These are phyloP conservation scores for Sequoia sempervirens DNA, from an alignment of 75 land plant genomes.

Conservation along the genomic window DNA sequence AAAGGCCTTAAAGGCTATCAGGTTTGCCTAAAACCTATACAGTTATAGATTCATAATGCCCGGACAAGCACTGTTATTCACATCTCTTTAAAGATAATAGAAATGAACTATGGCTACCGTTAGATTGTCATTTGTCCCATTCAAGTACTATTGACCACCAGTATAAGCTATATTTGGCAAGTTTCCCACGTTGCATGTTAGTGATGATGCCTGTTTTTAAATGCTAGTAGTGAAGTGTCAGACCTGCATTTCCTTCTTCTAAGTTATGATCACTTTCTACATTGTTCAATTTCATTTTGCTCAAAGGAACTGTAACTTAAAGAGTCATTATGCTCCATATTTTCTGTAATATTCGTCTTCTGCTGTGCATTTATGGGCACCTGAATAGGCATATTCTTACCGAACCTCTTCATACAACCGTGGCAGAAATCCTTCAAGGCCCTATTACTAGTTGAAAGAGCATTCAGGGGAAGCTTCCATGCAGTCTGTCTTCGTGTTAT, in stretches of 20 bases:
- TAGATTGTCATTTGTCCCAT: background rate
- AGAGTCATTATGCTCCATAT: background rate
- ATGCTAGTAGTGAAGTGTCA: background rate
- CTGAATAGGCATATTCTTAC: too few species aligned
- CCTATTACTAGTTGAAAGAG: too few species aligned
- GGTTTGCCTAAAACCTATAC: slow-evolving; percentile 31
- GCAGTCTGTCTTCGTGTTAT: too few species aligned
- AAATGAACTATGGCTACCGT: background rate
- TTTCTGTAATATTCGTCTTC: background rate
- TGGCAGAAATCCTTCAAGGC: too few species aligned
- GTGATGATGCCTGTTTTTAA: background rate
- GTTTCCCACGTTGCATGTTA: background rate
- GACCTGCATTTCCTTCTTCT: background rate
- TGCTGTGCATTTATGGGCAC: background rate
- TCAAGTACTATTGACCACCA: background rate
- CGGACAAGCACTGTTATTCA: background rate
- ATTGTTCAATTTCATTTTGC: background rate
- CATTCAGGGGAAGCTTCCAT: too few species aligned
- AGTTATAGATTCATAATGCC: background rate
- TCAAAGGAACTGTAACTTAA: background rate
- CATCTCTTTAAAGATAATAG: background rate
- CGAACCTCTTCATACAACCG: too few species aligned
- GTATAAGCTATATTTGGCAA: background rate
- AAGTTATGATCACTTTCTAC: background rate
- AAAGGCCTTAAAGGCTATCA: slow-evolving; percentile 75